Percentiles rank a stretch among this genome's conserved stretches.
These are phyloP conservation scores for Croton setiger DNA, from an alignment of 441 rosid species.

Conservation along the genomic window DNA sequence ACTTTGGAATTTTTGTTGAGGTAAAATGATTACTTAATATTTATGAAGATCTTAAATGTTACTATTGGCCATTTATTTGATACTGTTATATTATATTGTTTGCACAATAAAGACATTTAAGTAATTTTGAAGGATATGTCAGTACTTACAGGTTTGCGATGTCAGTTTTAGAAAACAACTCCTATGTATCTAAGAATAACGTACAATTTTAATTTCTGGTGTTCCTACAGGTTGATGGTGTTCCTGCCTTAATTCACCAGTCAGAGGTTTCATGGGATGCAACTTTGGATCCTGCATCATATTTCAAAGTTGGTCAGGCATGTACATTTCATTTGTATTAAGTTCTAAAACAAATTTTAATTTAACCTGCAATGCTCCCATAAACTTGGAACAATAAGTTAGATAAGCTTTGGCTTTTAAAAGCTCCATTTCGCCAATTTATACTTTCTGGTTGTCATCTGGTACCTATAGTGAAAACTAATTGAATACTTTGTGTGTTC, in stretches of 20 bases:
- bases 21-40: conserved; percentile 30
- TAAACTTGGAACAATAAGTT: not conserved
- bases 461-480: not conserved
- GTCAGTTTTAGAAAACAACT: conserved; percentile 5
- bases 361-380: not conserved
- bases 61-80: not conserved
- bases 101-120: not conserved
- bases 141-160: conserved; percentile 1
- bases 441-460: not conserved
- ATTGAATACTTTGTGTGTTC: conserved; percentile 4
- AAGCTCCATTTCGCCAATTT: not conserved
- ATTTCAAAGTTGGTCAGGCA: conserved; percentile 91
- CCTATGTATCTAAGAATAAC: conserved; percentile 3
- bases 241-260: conserved; percentile 85
- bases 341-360: conserved; percentile 1
- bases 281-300: conserved; percentile 74
- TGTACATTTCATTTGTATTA: conserved; percentile 16
- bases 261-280: conserved; percentile 97
- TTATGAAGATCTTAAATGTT: not conserved
- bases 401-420: not conserved
- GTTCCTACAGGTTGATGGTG: conserved; percentile 71
- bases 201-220: not conserved
- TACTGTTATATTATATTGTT: not conserved
- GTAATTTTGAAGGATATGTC: not conserved
- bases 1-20: conserved; percentile 88